Evolutionary conservation across 768 basidiomycete species (phyloP).

Genomic region (Rhodosporidiobolus sp.): DNA sequence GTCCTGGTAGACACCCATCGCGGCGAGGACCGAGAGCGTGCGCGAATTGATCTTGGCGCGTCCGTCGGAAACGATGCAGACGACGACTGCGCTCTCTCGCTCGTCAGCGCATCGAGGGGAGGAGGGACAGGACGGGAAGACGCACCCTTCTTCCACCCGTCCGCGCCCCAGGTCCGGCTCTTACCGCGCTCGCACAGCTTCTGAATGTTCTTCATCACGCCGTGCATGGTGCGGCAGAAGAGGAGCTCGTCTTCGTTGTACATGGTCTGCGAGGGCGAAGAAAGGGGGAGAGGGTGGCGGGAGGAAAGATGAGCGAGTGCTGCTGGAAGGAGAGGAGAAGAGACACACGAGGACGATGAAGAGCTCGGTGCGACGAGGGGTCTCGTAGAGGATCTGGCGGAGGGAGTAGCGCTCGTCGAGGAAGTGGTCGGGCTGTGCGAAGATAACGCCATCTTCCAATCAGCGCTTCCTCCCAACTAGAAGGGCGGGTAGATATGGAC

Average conservation of each 20-base stretch:
- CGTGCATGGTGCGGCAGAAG: constrained; percentile 86
- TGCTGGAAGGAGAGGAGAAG: constrained; percentile 1
- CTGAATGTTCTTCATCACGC: constrained; percentile 88
- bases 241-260: constrained; percentile 62
- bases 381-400: constrained; percentile 86
- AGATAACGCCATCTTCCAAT: background rate
- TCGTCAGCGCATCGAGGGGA: constrained; percentile 64
- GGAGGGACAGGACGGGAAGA: background rate
- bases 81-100: constrained; percentile 65
- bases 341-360: constrained; percentile 87
- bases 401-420: constrained; percentile 75
- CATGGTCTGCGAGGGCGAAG: background rate
- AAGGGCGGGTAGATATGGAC: background rate
- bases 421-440: constrained; percentile 71
- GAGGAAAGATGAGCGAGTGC: too few relatives aligned
- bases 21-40: constrained; percentile 81
- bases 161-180: constrained; percentile 93
- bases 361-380: constrained; percentile 82
- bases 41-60: constrained; percentile 49
- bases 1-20: constrained; percentile 93
- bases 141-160: constrained; percentile 85
- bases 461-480: background rate
- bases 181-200: constrained; percentile 81
- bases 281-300: background rate
- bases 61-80: constrained; percentile 51